A percentile compares a stretch with the other conserved stretches of the same genome.
These are phyloP conservation scores for Stagonosporopsis rhizophila DNA, from an alignment of 2,329 filamentous ascomycete genomes.

Conservation along the genomic window DNA sequence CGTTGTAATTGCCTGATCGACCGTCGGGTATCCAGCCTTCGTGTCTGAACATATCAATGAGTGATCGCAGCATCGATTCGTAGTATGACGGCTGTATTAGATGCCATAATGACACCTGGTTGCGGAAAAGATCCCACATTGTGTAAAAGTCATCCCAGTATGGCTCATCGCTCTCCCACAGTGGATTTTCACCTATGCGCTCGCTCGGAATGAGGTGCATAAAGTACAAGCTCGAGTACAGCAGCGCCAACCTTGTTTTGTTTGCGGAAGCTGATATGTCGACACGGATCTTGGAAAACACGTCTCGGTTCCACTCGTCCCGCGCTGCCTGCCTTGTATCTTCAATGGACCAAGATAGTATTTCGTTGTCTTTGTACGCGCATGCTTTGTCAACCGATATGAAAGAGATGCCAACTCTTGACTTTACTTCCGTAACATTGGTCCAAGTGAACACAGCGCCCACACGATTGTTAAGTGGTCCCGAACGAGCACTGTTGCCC, in stretches of 20 bases:
- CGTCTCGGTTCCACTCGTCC: constrained; percentile 57
- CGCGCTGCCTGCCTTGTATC: constrained; percentile 51
- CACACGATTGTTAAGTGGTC: constrained; percentile 52
- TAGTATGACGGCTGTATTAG: constrained; percentile 70
- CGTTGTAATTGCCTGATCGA: constrained; percentile 64
- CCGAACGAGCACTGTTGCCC: constrained; percentile 37
- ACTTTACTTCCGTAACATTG: constrained; percentile 52
- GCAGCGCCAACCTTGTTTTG: constrained; percentile 40
- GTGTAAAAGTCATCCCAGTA: constrained; percentile 76
- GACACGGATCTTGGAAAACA: constrained; percentile 64
- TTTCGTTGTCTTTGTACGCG: constrained; percentile 55
- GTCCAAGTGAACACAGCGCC: constrained; percentile 61
- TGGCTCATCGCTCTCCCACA: constrained; percentile 71
- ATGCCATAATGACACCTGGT: constrained; percentile 55
- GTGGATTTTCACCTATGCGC: constrained; percentile 67
- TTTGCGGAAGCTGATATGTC: constrained; percentile 38
- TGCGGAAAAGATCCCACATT: constrained; percentile 75
- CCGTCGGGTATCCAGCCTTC: constrained; percentile 77
- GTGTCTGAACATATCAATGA: constrained; percentile 68
- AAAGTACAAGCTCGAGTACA: constrained; percentile 48
- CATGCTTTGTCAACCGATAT: constrained; percentile 56
- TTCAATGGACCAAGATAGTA: constrained; percentile 54
- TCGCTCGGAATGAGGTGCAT: constrained; percentile 49
- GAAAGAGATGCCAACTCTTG: constrained; percentile 61
- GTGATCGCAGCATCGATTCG: constrained; percentile 70